phyloP scores from a whole-genome alignment of 768 basidiomycete species.

The Trametes cubensis region DNA sequence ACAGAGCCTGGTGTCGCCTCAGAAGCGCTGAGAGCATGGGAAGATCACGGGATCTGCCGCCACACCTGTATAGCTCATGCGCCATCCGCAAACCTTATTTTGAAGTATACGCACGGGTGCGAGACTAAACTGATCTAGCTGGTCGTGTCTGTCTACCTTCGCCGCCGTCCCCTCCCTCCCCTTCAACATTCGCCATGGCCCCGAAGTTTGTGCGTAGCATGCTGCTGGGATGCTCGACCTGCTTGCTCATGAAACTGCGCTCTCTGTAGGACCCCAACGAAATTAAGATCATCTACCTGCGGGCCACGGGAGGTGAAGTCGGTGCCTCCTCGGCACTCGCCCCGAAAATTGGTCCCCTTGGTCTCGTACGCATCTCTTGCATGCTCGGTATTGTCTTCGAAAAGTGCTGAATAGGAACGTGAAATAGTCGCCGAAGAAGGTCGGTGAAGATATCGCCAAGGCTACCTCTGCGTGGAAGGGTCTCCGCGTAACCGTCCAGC shows the following conservation, averaged over 20 bases:
- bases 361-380: constrained; percentile 71
- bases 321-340: constrained; percentile 98
- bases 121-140: constrained; percentile 23
- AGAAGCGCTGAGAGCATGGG: not conserved
- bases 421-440: constrained; percentile 96
- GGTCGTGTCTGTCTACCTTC: constrained; percentile 27
- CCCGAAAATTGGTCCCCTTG: constrained; percentile 99
- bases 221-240: not conserved
- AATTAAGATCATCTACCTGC: constrained; percentile 98
- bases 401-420: constrained; percentile 22
- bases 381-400: not conserved
- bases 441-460: constrained; percentile 99
- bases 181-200: constrained; percentile 56
- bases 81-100: constrained; percentile 60
- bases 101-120: constrained; percentile 25
- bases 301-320: constrained; percentile 98
- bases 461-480: constrained; percentile 99
- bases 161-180: constrained; percentile 36
- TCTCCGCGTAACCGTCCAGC: constrained; percentile 97
- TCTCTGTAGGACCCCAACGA: constrained; percentile 87
- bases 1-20: constrained; percentile 8
- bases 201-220: constrained; percentile 68
- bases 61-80: constrained; percentile 57
- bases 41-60: constrained; percentile 26
- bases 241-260: not conserved